Base-by-base conservation (phyloP, 768 basidiomycete species). In the Omphalotus guepiniiformis region DNA sequence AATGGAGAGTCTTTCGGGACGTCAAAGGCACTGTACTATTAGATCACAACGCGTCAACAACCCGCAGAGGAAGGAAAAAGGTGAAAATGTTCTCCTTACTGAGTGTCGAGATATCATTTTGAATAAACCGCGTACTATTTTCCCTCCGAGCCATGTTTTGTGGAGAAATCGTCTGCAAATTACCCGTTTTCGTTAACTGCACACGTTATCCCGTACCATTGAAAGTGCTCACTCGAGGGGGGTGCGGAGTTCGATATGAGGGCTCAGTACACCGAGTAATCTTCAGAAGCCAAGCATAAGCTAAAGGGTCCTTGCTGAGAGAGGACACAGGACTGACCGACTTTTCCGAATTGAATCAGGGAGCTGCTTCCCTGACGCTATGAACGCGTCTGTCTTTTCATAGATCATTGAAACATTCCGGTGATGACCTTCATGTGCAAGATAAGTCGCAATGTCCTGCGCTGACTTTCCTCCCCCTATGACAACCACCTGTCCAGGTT, bases 401-500 rank as follows among this genome's bases (percentile, higher is more conserved):
- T 80, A 82, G 2, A 81, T 70, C 4, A 79, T 61, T 0, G 73
- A 62, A 0, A 82, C 80, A 28, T 65, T 74, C 11, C 72, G 6
- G 51, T 52, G 7, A 21, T 23, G 58, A 0, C 76, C 74, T 32
- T 72, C 66, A 42, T 70, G 74, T 1, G 79, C 73, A 9, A 85
- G 58, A 53, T 75, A 72, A 15, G 76, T 64, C 6, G 73, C 69
- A 40, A 74, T 68, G 32, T 85, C 84, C 65, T 80, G 78, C 0
- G 81, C 80, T 4, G 83, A 85, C 57, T 78, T 85, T 4, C 83
- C 83, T 26, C 83, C 79, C 3, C 84, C 84, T 2, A 84, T 63
- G 1, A 85, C 66, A 1, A 83, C 65, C 4, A 76, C 63, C 0
- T 67, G 57, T 13, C 59, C 63, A 9, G 42, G 45, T 4, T 57